Conservation (phyloP, 208 protist species). For the Naegleria fowleri region DNA sequence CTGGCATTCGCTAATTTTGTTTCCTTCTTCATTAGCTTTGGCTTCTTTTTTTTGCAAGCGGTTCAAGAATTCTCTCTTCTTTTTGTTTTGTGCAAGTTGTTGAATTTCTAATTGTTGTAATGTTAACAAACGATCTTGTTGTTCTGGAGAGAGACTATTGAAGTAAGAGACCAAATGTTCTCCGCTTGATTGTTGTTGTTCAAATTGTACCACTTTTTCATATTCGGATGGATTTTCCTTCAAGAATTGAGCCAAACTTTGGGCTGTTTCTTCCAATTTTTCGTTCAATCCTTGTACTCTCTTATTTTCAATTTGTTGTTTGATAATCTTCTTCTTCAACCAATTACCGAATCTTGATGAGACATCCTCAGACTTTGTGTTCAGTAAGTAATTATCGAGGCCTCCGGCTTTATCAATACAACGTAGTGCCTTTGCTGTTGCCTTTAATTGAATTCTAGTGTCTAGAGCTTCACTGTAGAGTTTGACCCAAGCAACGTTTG, state of each 20-base stretch:
- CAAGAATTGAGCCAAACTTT: neutral
- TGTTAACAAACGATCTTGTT: neutral
- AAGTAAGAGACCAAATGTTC: neutral
- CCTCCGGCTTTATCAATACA: slow-evolving; percentile 10
- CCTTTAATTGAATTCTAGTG: slow-evolving; percentile 6
- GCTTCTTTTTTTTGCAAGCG: neutral
- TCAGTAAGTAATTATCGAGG: neutral
- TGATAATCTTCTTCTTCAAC: neutral
- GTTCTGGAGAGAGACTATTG: neutral
- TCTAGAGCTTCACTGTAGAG: slow-evolving; percentile 21
- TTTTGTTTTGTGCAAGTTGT: neutral
- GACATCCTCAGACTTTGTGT: neutral
- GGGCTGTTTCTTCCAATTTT: neutral
- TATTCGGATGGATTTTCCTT: neutral
- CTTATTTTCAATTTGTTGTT: neutral
- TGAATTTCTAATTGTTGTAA: neutral
- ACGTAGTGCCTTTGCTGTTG: neutral
- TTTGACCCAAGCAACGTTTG: slow-evolving; percentile 8
- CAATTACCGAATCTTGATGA: neutral
- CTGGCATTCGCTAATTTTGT: neutral
- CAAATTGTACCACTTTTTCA: neutral
- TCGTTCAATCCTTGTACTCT: neutral
- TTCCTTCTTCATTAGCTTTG: neutral
- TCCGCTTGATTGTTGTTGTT: neutral
- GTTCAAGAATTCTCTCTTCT: neutral